Conservation (phyloP, 164 flowering plant genomes). For the Umbellularia californica region DNA sequence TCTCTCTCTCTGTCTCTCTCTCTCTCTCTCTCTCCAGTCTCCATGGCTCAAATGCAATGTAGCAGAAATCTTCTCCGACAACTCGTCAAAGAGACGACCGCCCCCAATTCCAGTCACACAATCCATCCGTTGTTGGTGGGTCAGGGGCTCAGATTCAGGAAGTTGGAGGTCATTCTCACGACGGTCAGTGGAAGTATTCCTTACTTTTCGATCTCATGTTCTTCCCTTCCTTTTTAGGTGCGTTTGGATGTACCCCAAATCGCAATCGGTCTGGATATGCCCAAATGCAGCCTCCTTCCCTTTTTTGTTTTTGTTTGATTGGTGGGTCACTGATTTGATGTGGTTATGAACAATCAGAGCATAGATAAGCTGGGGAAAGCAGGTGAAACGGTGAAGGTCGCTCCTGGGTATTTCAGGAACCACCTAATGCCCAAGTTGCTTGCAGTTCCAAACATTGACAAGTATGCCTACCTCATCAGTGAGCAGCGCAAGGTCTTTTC, state of each 20-base stretch:
- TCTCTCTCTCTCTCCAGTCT: no score
- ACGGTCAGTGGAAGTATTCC: slow-evolving; percentile 40
- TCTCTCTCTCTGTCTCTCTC: no score
- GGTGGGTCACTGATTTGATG: not conserved
- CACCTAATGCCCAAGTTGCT: slow-evolving; percentile 96
- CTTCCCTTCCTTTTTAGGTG: not conserved
- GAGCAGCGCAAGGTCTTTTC: slow-evolving; percentile 80
- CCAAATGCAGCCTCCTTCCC: not conserved
- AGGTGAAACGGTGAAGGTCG: slow-evolving; percentile 94
- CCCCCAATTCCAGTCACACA: slow-evolving; percentile 23
- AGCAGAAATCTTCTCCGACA: slow-evolving; percentile 51
- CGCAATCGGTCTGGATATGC: not conserved
- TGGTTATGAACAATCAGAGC: slow-evolving; percentile 27
- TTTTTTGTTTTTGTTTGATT: no score
- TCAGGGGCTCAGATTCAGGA: slow-evolving; percentile 82
- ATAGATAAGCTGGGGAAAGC: slow-evolving; percentile 91
- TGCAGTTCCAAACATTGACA: slow-evolving; percentile 91
- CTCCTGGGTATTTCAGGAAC: slow-evolving; percentile 93
- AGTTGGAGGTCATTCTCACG: slow-evolving; percentile 86
- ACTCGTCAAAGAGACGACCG: slow-evolving; percentile 20
- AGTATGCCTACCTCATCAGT: slow-evolving; percentile 66
- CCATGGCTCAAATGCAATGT: slow-evolving; percentile 48
- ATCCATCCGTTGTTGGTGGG: slow-evolving; percentile 54
- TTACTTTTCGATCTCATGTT: not conserved
- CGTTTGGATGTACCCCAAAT: not conserved